Conservation (phyloP, 2,329 filamentous ascomycete genomes). For the Apiospora saccharicola region DNA sequence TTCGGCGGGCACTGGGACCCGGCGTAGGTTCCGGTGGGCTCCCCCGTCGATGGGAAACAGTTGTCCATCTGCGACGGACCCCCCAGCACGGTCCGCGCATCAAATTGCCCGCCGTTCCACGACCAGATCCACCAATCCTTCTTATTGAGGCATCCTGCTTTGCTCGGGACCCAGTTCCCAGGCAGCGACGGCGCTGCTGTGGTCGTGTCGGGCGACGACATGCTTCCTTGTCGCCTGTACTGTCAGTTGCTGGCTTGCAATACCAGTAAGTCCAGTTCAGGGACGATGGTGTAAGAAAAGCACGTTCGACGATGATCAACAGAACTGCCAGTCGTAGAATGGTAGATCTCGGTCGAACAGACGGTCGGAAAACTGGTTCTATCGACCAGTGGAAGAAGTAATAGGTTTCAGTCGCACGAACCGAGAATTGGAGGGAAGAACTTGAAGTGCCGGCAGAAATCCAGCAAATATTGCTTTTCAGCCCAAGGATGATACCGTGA, state of each 20-base stretch:
- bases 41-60: constrained; percentile 35
- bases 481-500: too few relatives aligned
- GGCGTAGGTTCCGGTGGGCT: constrained; percentile 30
- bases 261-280: too few relatives aligned
- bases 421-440: neutral
- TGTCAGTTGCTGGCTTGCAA: neutral
- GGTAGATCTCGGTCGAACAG: neutral
- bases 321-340: neutral
- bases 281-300: too few relatives aligned
- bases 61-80: constrained; percentile 36
- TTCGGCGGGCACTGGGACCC: constrained; percentile 34
- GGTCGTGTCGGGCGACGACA: constrained; percentile 19
- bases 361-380: neutral
- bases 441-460: neutral
- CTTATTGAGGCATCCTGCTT: constrained; percentile 1
- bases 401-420: neutral
- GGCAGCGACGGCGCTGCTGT: constrained; percentile 15
- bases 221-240: neutral
- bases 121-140: constrained; percentile 37
- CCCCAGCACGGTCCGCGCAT: constrained; percentile 35
- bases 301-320: too few relatives aligned
- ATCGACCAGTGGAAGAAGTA: neutral
- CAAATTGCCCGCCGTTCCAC: constrained; percentile 7
- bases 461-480: neutral
- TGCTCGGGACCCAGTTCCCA: neutral